Base-by-base conservation (phyloP, 306 rosid genomes). In the Crataegus laevigata region DNA sequence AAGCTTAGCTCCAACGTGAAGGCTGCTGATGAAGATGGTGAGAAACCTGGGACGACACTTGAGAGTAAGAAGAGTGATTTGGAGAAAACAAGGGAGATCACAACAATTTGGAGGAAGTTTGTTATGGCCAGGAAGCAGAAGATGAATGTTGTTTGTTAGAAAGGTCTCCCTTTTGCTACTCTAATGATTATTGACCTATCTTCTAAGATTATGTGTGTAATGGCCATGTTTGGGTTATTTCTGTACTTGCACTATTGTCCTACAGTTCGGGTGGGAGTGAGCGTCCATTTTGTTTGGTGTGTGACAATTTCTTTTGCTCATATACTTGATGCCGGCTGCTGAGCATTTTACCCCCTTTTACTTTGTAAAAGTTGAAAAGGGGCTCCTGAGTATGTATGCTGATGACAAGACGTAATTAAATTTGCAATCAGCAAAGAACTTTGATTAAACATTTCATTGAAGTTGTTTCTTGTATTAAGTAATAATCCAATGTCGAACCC, bases 71-170 rank as follows among this genome's bases (percentile, higher is more conserved):
- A 91, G 87, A 88, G 80, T 50, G 89, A 74, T 17, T 3, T 80
- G 25, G 93, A 89, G 84, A 83, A 86, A 1, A 87, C 85, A 43
- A 89, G 90, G 84, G 97, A 89, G 75, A 88, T 92, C 68, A 90
- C 96, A 36, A 82, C 90, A 1, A 75, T 70, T 73, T 92, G 97
- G 97, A 92, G 77, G 89, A 92, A 90, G 82, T 90, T 92, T 80
- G 96, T 87, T 62, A 51, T 73, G 82, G 87, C 90, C 11, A 92
- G 87, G 90, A 92, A 88, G 65, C 34, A 59, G 89, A 92, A 87
- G 88, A 69, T 82, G 66, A 92, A 80, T 57, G 89, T 91, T 24
- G 96, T 89, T 63, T 92, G 97, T 28, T 89, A 88, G 77, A 74
- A 28, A 13, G 38, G 40, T 62, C 22, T 29, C 2, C 21, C 5